Percentiles rank a stretch among this genome's conserved stretches.
Conservation (phyloP, 805 yeast genomes). For the Candida caryicola region DNA sequence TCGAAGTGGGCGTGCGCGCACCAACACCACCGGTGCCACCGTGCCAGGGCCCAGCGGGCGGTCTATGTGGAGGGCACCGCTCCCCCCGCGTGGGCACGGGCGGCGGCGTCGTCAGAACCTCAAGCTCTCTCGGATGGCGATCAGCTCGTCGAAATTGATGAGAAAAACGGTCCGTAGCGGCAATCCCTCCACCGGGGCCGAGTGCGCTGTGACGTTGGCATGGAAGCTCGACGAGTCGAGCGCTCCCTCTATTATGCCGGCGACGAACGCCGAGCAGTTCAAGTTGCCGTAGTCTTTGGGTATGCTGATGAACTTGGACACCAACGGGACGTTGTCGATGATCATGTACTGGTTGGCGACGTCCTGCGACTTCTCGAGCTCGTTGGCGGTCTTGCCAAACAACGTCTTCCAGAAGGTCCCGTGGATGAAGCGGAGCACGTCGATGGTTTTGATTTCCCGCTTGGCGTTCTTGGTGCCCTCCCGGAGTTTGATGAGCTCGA, state of each 20-base stretch:
- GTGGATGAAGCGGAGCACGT: slow-evolving; percentile 69
- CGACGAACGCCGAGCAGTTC: slow-evolving; percentile 79
- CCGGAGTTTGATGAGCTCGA: slow-evolving; percentile 67
- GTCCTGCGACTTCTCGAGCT: slow-evolving; percentile 69
- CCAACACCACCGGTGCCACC: too few species aligned
- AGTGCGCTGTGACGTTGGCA: slow-evolving; percentile 80
- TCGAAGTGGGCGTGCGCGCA: too few species aligned
- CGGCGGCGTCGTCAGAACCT: too few species aligned
- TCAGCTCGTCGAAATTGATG: slow-evolving; percentile 62
- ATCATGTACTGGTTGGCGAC: slow-evolving; percentile 74
- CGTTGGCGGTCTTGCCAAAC: slow-evolving; percentile 74
- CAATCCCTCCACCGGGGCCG: slow-evolving; percentile 55
- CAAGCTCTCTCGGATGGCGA: slow-evolving; percentile 52
- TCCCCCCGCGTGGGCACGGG: too few species aligned
- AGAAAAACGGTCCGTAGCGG: slow-evolving; percentile 75
- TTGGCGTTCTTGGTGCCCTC: slow-evolving; percentile 61
- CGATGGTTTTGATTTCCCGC: slow-evolving; percentile 64
- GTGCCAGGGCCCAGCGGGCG: too few species aligned
- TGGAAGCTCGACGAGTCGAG: slow-evolving; percentile 69
- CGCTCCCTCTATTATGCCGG: slow-evolving; percentile 83
- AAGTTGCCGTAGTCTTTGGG: slow-evolving; percentile 77
- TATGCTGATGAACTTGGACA: slow-evolving; percentile 69
- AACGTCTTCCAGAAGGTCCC: slow-evolving; percentile 69
- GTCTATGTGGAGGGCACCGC: too few species aligned
- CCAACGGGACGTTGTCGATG: slow-evolving; percentile 67